Percentiles rank a stretch among this genome's conserved stretches.
phyloP scores from a whole-genome alignment of 305 asterid species.

The Fraxinus paxiana region DNA sequence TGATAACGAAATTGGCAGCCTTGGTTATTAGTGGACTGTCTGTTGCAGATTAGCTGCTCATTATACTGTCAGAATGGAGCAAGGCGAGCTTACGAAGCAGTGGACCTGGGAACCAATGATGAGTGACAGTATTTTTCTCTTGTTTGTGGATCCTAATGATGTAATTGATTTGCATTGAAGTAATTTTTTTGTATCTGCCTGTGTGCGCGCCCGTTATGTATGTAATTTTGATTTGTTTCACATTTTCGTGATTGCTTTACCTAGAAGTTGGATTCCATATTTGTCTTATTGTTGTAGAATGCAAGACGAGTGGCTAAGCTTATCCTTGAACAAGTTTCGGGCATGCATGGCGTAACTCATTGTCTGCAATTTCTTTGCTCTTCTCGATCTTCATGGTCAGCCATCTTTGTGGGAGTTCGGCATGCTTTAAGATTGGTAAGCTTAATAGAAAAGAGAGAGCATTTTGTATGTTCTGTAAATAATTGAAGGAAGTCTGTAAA shows the following conservation, averaged over 20 bases:
- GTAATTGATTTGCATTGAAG: slow-evolving; percentile 41
- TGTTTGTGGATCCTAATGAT: slow-evolving; percentile 90
- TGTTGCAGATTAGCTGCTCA: slow-evolving; percentile 69
- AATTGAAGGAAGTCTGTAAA: slow-evolving; percentile 6
- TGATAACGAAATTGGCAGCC: slow-evolving; percentile 15
- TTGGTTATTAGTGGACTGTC: slow-evolving; percentile 22
- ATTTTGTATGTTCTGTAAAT: slow-evolving; percentile 13
- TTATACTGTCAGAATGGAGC: slow-evolving; percentile 70
- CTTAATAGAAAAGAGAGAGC: slow-evolving; percentile 16
- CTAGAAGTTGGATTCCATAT: slow-evolving; percentile 20
- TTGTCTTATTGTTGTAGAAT: slow-evolving; percentile 54
- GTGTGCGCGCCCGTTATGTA: neutral
- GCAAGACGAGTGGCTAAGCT: slow-evolving; percentile 77
- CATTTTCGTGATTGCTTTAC: slow-evolving; percentile 13
- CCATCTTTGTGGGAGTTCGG: slow-evolving; percentile 64
- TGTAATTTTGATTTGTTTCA: neutral
- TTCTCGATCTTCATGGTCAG: slow-evolving; percentile 56
- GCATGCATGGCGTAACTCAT: slow-evolving; percentile 65
- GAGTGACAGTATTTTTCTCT: slow-evolving; percentile 82
- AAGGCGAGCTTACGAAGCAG: slow-evolving; percentile 66
- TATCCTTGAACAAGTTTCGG: slow-evolving; percentile 83
- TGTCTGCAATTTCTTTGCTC: slow-evolving; percentile 91
- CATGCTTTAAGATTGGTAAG: slow-evolving; percentile 91
- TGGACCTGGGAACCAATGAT: slow-evolving; percentile 97
- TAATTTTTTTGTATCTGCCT: slow-evolving; percentile 16